Percentiles rank a stretch among this genome's conserved stretches.
phyloP scores from a whole-genome alignment of 2,329 filamentous ascomycete genomes.

The Fusarium mundagurra region DNA sequence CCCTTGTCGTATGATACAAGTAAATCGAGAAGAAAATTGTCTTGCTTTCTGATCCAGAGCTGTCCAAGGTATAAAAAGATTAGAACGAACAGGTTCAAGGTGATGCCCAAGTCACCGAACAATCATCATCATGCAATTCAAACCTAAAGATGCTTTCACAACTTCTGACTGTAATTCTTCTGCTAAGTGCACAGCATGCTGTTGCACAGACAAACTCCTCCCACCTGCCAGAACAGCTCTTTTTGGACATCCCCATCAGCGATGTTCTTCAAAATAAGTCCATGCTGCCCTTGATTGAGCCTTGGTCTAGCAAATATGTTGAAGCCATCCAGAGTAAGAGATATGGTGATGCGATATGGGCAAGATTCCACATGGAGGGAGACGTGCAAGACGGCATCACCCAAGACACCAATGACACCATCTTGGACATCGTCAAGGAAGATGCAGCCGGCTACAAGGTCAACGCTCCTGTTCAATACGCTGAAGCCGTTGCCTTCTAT shows the following conservation, averaged over 20 bases:
- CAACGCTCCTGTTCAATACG: background rate
- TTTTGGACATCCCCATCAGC: background rate
- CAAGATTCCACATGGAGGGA: background rate
- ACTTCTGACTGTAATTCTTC: background rate
- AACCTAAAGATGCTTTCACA: background rate
- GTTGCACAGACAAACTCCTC: background rate
- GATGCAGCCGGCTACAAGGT: background rate
- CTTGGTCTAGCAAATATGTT: background rate
- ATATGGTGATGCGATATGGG: background rate
- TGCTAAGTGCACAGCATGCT: background rate
- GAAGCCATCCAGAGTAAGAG: background rate
- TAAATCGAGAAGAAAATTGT: background rate
- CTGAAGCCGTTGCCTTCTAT: background rate
- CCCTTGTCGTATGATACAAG: background rate
- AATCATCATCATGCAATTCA: no score
- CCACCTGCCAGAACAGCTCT: background rate
- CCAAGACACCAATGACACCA: background rate
- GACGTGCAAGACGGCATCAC: background rate
- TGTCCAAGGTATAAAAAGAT: background rate
- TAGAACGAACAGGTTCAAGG: background rate
- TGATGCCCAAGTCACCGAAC: accelerated
- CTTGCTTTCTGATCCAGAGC: background rate
- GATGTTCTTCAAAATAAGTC: background rate
- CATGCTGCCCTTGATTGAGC: background rate
- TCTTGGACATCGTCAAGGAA: background rate